phyloP scores from a whole-genome alignment of 1,284 basidiomycete species.

The Taiwanofungus camphoratus region DNA sequence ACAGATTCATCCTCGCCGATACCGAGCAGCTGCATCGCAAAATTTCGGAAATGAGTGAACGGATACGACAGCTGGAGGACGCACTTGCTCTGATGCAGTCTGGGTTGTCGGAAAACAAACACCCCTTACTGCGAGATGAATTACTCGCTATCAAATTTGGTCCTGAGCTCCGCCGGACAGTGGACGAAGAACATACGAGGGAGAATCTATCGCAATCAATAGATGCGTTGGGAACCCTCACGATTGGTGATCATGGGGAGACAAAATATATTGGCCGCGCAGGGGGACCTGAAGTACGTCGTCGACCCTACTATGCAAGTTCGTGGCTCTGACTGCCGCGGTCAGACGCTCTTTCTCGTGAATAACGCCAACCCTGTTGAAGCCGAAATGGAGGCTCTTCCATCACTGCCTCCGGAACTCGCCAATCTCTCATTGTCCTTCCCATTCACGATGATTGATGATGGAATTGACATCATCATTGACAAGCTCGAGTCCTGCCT shows the following conservation, averaged over 20 bases:
- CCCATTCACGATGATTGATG: constrained; percentile 20
- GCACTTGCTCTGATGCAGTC: constrained; percentile 58
- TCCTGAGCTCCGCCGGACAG: constrained; percentile 28
- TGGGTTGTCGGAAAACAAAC: constrained; percentile 42
- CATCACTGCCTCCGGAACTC: constrained; percentile 18
- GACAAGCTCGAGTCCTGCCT: constrained; percentile 25
- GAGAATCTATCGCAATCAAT: constrained; percentile 25
- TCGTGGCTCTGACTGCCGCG: too few relatives aligned
- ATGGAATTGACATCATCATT: constrained; percentile 21
- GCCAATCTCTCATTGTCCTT: constrained; percentile 21
- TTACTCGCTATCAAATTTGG: constrained; percentile 60
- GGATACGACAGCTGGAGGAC: constrained; percentile 72
- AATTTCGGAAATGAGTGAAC: constrained; percentile 67
- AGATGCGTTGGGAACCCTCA: constrained; percentile 49
- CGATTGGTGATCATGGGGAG: constrained; percentile 54
- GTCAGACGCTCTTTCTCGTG: too few relatives aligned
- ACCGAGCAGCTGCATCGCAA: constrained; percentile 71
- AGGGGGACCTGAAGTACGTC: constrained; percentile 51
- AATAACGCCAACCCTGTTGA: too few relatives aligned
- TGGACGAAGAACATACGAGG: constrained; percentile 26
- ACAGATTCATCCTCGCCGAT: constrained; percentile 71
- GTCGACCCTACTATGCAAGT: too few relatives aligned
- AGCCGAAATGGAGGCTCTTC: constrained; percentile 19
- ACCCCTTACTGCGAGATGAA: constrained; percentile 58
- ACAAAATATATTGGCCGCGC: constrained; percentile 68